A percentile compares a stretch with the other conserved stretches of the same genome.
Evolutionary conservation across 768 basidiomycete genomes (phyloP).

Genomic region (Macrolepiota dolichaula): DNA sequence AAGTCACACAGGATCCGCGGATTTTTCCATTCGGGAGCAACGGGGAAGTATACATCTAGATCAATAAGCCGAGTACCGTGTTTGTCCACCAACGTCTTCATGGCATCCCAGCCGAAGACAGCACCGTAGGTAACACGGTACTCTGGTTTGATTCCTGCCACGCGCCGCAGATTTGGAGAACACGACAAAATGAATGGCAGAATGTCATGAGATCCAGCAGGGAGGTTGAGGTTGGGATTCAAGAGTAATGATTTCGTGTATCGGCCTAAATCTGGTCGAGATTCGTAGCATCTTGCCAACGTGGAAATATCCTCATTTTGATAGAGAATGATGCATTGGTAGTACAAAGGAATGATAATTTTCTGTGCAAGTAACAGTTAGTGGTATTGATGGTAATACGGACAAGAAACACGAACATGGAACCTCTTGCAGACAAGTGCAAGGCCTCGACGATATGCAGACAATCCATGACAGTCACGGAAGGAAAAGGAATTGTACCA

Average conservation of each 20-base stretch:
- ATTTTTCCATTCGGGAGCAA: not conserved
- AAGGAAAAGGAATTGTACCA: not conserved
- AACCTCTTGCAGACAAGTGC: conserved; percentile 1
- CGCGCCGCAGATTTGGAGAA: too few species aligned
- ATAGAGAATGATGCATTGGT: not conserved
- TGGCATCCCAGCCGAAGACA: not conserved
- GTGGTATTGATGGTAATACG: not conserved
- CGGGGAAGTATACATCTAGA: not conserved
- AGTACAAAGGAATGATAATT: conserved; percentile 1
- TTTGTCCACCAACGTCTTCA: not conserved
- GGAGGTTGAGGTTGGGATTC: too few species aligned
- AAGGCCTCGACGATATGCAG: not conserved
- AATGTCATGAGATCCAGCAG: too few species aligned
- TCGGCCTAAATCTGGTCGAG: not conserved
- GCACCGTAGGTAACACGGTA: too few species aligned
- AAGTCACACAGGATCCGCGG: not conserved
- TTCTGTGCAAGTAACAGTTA: not conserved
- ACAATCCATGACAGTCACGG: too few species aligned
- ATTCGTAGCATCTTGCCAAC: too few species aligned
- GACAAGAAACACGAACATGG: not conserved
- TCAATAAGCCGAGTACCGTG: not conserved
- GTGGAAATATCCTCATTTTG: not conserved
- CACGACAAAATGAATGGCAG: too few species aligned
- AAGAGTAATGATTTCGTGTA: not conserved
- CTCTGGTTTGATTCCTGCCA: too few species aligned